Conservation (phyloP, 169 alveolate species). For the Condylostoma magnum region DNA sequence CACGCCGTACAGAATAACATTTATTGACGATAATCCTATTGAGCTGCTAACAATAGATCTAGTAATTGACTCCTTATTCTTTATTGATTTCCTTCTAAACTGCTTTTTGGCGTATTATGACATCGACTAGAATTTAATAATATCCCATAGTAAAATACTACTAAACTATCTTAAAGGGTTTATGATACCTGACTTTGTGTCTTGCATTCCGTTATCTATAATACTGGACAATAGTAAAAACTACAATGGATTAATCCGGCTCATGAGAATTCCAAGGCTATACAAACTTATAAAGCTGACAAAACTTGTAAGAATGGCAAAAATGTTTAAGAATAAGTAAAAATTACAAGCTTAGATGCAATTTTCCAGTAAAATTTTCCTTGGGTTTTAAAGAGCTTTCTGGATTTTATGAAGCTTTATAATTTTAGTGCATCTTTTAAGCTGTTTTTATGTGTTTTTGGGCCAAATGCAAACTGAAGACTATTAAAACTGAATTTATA, state of each 20-base stretch:
- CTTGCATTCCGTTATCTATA: slow-evolving; percentile 52
- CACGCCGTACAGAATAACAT: slow-evolving; percentile 34
- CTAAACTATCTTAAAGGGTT: slow-evolving; percentile 51
- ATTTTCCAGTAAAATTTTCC: too few relatives aligned
- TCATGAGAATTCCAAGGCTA: slow-evolving; percentile 42
- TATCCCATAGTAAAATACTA: slow-evolving; percentile 37
- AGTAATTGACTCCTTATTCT: slow-evolving; percentile 34
- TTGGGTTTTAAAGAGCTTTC: slow-evolving; percentile 41
- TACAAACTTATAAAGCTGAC: slow-evolving; percentile 44
- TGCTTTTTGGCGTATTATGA: slow-evolving; percentile 49
- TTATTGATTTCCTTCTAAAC: slow-evolving; percentile 45
- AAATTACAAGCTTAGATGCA: too few relatives aligned
- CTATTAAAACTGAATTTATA: slow-evolving; percentile 17
- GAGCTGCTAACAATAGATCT: slow-evolving; percentile 26
- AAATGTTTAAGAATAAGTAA: background rate
- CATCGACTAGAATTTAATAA: slow-evolving; percentile 33
- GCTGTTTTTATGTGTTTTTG: slow-evolving; percentile 62
- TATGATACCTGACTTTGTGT: slow-evolving; percentile 60
- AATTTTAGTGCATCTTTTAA: slow-evolving; percentile 55
- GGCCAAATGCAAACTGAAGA: background rate
- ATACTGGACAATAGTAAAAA: slow-evolving; percentile 30
- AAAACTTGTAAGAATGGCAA: background rate
- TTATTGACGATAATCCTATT: slow-evolving; percentile 14
- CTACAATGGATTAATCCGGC: slow-evolving; percentile 35
- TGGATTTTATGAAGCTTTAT: slow-evolving; percentile 38